Conservation (phyloP, 2,329 filamentous ascomycete genomes). For the Clonostachys chloroleuca region DNA sequence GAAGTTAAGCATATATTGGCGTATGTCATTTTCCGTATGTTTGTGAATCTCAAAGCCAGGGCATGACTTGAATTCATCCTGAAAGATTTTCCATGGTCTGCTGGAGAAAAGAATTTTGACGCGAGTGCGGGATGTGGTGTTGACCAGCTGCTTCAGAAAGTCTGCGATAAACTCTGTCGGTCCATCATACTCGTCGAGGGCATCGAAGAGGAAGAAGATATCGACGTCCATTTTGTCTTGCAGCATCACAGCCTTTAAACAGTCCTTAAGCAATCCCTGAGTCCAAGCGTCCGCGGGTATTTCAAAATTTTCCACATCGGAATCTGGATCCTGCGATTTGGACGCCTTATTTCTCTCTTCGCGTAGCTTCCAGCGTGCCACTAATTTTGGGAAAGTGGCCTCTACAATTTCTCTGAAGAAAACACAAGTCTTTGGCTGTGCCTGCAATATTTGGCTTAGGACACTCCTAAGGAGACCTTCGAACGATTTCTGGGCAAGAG, state of each 20-base stretch:
- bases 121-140: background rate
- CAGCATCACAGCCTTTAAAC: background rate
- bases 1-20: background rate
- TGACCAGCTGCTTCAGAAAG: background rate
- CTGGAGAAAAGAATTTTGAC: constrained; percentile 1
- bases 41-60: background rate
- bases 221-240: background rate
- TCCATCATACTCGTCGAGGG: constrained; percentile 1
- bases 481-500: background rate
- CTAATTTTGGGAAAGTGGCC: no score
- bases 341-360: no score
- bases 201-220: background rate
- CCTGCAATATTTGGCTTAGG: background rate
- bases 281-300: no score
- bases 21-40: background rate
- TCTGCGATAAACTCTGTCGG: background rate
- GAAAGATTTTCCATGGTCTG: background rate
- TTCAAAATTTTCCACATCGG: no score
- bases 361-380: no score
- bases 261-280: background rate
- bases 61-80: background rate
- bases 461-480: constrained; percentile 1
- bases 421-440: no score
- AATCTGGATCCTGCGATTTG: no score
- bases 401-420: no score